phyloP scores from a whole-genome alignment of 495 filamentous ascomycete species.

The Sporormia fimetaria region DNA sequence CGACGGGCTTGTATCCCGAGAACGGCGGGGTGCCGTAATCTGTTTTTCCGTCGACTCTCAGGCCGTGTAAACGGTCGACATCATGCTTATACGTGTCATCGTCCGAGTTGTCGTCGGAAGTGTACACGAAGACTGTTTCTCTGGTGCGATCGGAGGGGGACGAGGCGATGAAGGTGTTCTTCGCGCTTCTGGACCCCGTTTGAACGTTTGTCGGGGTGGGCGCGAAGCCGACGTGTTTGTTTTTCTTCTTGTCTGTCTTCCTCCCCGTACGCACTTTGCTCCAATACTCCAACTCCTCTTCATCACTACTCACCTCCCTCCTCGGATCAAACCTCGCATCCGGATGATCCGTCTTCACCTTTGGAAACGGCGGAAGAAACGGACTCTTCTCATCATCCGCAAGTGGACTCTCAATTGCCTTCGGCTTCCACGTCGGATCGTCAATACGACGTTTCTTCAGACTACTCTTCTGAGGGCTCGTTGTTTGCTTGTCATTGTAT shows the following conservation, averaged over 20 bases:
- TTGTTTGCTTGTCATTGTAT: conserved; percentile 9
- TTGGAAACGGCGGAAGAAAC: background rate
- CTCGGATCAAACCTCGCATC: no score
- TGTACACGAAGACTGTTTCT: no score
- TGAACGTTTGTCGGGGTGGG: background rate
- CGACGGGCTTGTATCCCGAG: no score
- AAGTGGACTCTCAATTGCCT: background rate
- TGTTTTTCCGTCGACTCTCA: no score
- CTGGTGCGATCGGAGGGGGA: no score
- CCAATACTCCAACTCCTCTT: background rate
- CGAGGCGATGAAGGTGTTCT: no score
- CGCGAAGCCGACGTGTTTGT: background rate
- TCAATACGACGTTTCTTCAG: background rate
- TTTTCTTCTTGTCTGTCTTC: background rate
- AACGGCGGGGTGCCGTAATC: no score
- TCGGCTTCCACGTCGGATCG: conserved; percentile 2
- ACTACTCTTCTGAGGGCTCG: conserved; percentile 7
- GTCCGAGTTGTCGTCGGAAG: no score
- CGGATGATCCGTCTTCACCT: background rate
- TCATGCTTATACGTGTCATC: no score
- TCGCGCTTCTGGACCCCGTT: background rate
- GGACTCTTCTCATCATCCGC: background rate
- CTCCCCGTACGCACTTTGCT: background rate
- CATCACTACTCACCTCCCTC: background rate
- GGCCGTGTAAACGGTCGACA: no score